These are phyloP conservation scores for Teratosphaeria viscida DNA, from an alignment of 2,329 filamentous ascomycete species.

Conservation along the genomic window DNA sequence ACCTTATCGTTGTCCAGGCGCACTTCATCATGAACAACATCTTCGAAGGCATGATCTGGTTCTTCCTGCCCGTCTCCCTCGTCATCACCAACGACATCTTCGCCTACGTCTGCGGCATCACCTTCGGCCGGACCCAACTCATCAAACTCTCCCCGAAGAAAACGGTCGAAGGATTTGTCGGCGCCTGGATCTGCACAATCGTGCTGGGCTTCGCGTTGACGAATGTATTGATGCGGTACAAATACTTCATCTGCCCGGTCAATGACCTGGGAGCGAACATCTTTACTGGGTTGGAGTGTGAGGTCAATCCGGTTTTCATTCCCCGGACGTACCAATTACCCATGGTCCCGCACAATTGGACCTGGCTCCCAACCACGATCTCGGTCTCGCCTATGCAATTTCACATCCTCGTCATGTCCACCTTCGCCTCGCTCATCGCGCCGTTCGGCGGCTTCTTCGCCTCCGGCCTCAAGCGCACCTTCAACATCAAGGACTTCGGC, in stretches of 20 bases:
- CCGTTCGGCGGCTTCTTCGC: conserved; percentile 98
- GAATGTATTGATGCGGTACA: conserved; percentile 76
- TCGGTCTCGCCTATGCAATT: conserved; percentile 82
- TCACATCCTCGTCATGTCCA: conserved; percentile 79
- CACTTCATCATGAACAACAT: conserved; percentile 99
- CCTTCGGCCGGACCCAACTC: conserved; percentile 88
- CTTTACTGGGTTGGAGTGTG: conserved; percentile 81
- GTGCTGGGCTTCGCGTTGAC: conserved; percentile 74
- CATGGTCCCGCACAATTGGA: conserved; percentile 46
- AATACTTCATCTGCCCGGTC: conserved; percentile 97
- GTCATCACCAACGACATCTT: conserved; percentile 99
- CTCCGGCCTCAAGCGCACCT: conserved; percentile 91
- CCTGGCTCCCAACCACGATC: conserved; percentile 62
- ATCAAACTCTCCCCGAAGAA: conserved; percentile 99
- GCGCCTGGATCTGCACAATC: conserved; percentile 91
- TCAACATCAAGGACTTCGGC: conserved; percentile 99
- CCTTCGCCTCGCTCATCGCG: conserved; percentile 91
- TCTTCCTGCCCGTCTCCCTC: conserved; percentile 87
- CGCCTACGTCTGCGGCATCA: conserved; percentile 94
- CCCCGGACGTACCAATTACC: conserved; percentile 63
- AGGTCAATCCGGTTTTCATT: conserved; percentile 83
- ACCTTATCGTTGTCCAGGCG: conserved; percentile 92
- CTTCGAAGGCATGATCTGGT: conserved; percentile 99
- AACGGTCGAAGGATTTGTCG: conserved; percentile 91
- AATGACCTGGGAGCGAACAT: conserved; percentile 92